Evolutionary conservation across 2,329 filamentous ascomycete species (phyloP).

Genomic region (Hypoxylon sp.): DNA sequence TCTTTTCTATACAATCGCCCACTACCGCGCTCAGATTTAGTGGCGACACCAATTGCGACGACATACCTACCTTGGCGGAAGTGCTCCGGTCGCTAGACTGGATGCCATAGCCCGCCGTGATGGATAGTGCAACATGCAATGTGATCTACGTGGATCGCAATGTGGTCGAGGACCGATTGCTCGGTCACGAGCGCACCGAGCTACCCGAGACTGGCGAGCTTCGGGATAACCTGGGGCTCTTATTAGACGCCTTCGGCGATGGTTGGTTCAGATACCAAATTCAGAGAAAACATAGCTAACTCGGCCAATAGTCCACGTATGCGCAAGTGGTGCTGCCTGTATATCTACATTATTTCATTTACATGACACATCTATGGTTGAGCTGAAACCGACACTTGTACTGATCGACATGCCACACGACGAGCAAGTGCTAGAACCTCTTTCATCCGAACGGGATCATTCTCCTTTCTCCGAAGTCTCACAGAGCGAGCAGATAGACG

Average conservation of each 20-base stretch:
- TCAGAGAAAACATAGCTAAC: no score
- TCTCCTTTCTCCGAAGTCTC: constrained; percentile 55
- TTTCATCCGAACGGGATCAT: constrained; percentile 51
- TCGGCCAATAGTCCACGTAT: constrained; percentile 67
- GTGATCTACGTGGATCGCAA: constrained; percentile 68
- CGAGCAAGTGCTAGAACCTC: constrained; percentile 53
- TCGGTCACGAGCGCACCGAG: constrained; percentile 46
- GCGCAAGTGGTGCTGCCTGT: constrained; percentile 62
- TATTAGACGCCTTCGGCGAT: constrained; percentile 64
- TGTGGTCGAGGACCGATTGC: constrained; percentile 57
- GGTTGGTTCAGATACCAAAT: constrained; percentile 58
- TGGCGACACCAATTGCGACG: constrained; percentile 38
- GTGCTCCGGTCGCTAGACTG: constrained; percentile 69
- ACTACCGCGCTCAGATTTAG: constrained; percentile 10
- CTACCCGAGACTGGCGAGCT: constrained; percentile 48
- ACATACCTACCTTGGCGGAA: constrained; percentile 53
- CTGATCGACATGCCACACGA: constrained; percentile 65
- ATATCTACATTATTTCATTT: constrained; percentile 62
- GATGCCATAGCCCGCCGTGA: constrained; percentile 63
- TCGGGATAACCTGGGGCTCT: constrained; percentile 56
- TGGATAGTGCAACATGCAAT: constrained; percentile 66
- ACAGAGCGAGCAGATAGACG: constrained; percentile 50
- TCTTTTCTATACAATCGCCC: constrained; percentile 26
- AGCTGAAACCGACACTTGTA: constrained; percentile 65
- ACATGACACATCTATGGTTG: constrained; percentile 60